Evolutionary conservation across 2,329 filamentous ascomycete genomes (phyloP), one percentile per base, ranked within the genome.

Genomic region (Calonectria crousiana): DNA sequence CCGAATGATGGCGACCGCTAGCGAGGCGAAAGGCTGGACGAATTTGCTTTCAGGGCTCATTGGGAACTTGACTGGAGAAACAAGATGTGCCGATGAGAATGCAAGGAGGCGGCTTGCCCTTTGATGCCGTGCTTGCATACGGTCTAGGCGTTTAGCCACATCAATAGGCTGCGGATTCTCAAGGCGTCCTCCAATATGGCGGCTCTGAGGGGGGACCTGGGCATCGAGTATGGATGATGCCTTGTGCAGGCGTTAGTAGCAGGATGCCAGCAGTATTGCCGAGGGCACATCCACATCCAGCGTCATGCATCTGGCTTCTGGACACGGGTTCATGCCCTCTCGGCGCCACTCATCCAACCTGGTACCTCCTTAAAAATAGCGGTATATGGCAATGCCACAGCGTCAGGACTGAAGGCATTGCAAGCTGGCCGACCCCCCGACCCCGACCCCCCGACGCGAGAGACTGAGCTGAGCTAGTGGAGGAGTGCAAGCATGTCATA

Each of bases 121-220:
- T 67, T 67, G 58, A 66, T 60, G 67, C 16, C 32, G 52, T 66
- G 23, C 30, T 38, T 67, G 26, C 28, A 52, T 64, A 67, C 47
- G 26, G 36, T 47, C 28, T 53, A 47, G 30, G 30, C 20, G 36
- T 36, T 60, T 64, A 56, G 41, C 30, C 30, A 60, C 38, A 67
- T 9, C 34, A 38, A 38, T 41, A 23, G 26, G 32, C 18, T 56
- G n/a, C 34, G 28, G 68, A 38, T 30, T 52, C 41, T 28, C 44
- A 62, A 13, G 20, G 58, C 4, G 36, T 26, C 32, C n/a, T 60
- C 56, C 56, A 41, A 49, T 23, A 10, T 52, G 38, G 36, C n/a
- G 66, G 38, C 38, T 9, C n/a, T 44, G 32, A 41, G 49, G 32
- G n/a, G 52, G 8, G 36, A 53, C 18, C 56, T 14, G 36, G 64